A percentile compares a stretch with the other conserved stretches of the same genome.
Evolutionary conservation across 192 early-diverging fungal genomes (phyloP).

Genomic region (Pilaira anomala): DNA sequence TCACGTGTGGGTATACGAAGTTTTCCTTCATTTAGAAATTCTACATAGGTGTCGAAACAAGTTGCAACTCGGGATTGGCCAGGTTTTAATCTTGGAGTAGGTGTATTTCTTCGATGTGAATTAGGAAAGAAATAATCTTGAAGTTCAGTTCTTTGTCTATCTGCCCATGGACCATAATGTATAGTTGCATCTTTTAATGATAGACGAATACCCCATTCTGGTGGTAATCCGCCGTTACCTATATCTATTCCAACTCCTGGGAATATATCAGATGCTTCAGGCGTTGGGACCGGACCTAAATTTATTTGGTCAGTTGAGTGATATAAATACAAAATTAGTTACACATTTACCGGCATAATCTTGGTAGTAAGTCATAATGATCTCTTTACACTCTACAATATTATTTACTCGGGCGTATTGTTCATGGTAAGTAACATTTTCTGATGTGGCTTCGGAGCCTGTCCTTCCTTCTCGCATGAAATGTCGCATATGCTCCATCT

Average conservation of each 20-base stretch:
- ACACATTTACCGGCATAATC: constrained; percentile 58
- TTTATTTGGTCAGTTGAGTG: too few relatives aligned
- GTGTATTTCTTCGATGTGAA: constrained; percentile 49
- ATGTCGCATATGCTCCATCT: background rate
- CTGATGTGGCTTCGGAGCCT: background rate
- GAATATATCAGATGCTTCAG: background rate
- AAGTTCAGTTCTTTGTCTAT: constrained; percentile 64
- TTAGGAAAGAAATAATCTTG: constrained; percentile 75
- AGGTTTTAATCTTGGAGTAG: constrained; percentile 44
- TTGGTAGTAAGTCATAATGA: constrained; percentile 60
- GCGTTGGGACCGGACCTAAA: constrained; percentile 14
- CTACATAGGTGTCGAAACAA: constrained; percentile 54
- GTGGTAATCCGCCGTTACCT: constrained; percentile 57
- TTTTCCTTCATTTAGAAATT: constrained; percentile 57
- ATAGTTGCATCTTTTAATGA: constrained; percentile 53
- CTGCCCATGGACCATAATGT: constrained; percentile 80
- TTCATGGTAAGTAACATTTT: constrained; percentile 20
- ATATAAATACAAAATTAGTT: background rate
- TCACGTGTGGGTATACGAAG: constrained; percentile 67
- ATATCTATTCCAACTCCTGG: constrained; percentile 17
- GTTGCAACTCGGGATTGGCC: constrained; percentile 58
- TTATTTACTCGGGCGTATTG: constrained; percentile 70
- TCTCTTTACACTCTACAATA: constrained; percentile 52
- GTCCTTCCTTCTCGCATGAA: background rate
- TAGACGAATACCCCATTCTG: constrained; percentile 72